These are phyloP conservation scores for Amylostereum chailletii DNA, from an alignment of 1,284 basidiomycete genomes.

Conservation along the genomic window DNA sequence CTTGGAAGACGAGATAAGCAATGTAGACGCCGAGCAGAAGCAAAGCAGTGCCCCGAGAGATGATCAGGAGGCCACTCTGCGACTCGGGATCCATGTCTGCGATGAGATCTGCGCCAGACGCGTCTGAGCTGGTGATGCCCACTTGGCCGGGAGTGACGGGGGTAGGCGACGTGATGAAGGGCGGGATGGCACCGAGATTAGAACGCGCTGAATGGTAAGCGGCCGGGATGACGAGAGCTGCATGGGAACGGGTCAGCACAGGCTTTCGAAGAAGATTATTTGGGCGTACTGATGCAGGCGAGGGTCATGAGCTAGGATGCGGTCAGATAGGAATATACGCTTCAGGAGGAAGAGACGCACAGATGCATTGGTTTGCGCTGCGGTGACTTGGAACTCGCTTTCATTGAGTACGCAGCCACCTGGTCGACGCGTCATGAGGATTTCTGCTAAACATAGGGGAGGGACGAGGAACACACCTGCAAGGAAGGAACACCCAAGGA, in stretches of 20 bases:
- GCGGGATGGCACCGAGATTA: constrained; percentile 11
- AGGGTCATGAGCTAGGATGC: constrained; percentile 72
- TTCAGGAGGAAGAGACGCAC: constrained; percentile 26
- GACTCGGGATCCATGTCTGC: constrained; percentile 20
- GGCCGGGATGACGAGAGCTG: constrained; percentile 85
- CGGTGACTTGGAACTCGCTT: constrained; percentile 73
- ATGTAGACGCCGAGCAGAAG: constrained; percentile 78
- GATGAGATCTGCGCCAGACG: constrained; percentile 6
- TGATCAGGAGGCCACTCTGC: constrained; percentile 54
- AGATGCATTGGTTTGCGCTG: constrained; percentile 74
- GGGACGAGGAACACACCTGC: constrained; percentile 37
- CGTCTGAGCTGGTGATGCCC: constrained; percentile 6
- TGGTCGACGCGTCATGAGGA: constrained; percentile 15
- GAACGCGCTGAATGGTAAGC: constrained; percentile 60
- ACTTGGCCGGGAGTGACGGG: constrained; percentile 1
- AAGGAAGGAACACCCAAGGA: constrained; percentile 83
- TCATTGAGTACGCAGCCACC: constrained; percentile 62
- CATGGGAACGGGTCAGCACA: neutral
- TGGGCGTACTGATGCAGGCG: constrained; percentile 70
- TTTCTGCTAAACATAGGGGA: neutral
- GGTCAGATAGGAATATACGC: constrained; percentile 8
- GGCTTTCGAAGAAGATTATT: neutral
- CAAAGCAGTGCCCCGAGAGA: constrained; percentile 81
- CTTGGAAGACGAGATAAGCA: constrained; percentile 75
- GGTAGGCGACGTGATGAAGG: constrained; percentile 8